Base-by-base conservation (phyloP, 192 early-diverging fungal genomes). In the Pilaira anomala region DNA sequence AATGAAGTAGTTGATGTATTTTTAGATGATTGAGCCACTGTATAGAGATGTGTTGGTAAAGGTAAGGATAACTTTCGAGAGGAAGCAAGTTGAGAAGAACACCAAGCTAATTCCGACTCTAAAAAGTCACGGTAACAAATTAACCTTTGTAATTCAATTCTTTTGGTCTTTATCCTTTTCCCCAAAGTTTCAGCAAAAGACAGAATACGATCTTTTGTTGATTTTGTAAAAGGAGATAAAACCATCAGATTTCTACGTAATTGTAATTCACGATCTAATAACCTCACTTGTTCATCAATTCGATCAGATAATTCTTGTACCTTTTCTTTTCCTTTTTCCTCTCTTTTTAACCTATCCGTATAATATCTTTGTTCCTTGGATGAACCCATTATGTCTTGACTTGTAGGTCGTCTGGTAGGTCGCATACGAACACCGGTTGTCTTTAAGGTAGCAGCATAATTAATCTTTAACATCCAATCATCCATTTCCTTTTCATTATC, bases 381-480 rank as follows among this genome's bases (percentile, higher is more conserved):
- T n/a, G n/a, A 25, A 14, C 26, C 41, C 1, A 12, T 5, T 39
- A 21, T 14, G 5, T 48, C 22, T 11, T 13, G 30, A 12, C 57
- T 44, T 48, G 54, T 25, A 36, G 61, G 16, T 12, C 48, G 12
- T 28, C n/a, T 51, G n/a, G 56, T 56, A 5, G 60, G 55, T 19
- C 69, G 50, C 19, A 77, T 57, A 60, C 71, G 63, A 1, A 83
- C 72, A 1, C 79, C 81, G 2, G 69, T 69, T 9, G 87, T 83
- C 65, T 89, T 92, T 68, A 92, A 81, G 14, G 88, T 78, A 6
- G 88, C 83, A 0, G 88, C 88, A 67, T 89, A 92, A 76, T 92
- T 92, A 54, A 92, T 86, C 44, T 84, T 83, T 33, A 80, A 73
- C 79, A 92, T 89, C 90, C 90, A 92, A 64, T 92, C 87, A 28